Conservation (phyloP, 2,329 filamentous ascomycete species). For the Cladosporium sphaerospermum region DNA sequence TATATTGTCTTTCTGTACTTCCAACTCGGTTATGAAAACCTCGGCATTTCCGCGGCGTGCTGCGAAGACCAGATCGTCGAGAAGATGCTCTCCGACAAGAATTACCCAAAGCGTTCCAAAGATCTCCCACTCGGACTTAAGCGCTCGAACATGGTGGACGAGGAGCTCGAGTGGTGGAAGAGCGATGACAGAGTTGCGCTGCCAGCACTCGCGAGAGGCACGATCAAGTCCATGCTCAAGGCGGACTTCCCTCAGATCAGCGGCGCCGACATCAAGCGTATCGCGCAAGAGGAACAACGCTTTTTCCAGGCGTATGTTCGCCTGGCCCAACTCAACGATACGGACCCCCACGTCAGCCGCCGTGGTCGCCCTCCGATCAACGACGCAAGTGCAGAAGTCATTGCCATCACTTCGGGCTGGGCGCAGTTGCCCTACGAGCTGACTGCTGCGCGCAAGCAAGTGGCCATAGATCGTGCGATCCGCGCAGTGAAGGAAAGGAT, state of each 20-base stretch:
- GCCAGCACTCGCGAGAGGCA: neutral
- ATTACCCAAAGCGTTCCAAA: slow-evolving; percentile 28
- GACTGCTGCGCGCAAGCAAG: slow-evolving; percentile 27
- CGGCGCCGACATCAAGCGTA: slow-evolving; percentile 30
- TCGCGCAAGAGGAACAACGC: slow-evolving; percentile 26
- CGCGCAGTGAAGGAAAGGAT: slow-evolving; percentile 17
- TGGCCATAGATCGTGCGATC: slow-evolving; percentile 16
- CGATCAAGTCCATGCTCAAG: slow-evolving; percentile 30
- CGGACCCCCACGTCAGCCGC: slow-evolving; percentile 4
- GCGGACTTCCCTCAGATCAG: slow-evolving; percentile 37
- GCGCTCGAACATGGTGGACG: slow-evolving; percentile 21
- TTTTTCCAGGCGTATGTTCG: slow-evolving; percentile 35
- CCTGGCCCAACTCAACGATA: slow-evolving; percentile 26
- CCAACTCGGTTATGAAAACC: slow-evolving; percentile 12
- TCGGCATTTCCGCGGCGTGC: slow-evolving; percentile 13
- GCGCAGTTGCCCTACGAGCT: slow-evolving; percentile 28
- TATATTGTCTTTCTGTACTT: slow-evolving; percentile 24
- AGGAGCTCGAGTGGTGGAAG: slow-evolving; percentile 21
- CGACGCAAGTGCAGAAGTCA: slow-evolving; percentile 19
- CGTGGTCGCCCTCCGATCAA: slow-evolving; percentile 18
- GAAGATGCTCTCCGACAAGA: slow-evolving; percentile 19
- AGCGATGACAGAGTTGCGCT: slow-evolving; percentile 16
- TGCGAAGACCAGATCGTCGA: slow-evolving; percentile 25
- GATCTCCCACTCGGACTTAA: slow-evolving; percentile 24
- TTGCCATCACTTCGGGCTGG: slow-evolving; percentile 18